phyloP scores from a whole-genome alignment of 352 stramenopile species.

The Peronospora farinosa region DNA sequence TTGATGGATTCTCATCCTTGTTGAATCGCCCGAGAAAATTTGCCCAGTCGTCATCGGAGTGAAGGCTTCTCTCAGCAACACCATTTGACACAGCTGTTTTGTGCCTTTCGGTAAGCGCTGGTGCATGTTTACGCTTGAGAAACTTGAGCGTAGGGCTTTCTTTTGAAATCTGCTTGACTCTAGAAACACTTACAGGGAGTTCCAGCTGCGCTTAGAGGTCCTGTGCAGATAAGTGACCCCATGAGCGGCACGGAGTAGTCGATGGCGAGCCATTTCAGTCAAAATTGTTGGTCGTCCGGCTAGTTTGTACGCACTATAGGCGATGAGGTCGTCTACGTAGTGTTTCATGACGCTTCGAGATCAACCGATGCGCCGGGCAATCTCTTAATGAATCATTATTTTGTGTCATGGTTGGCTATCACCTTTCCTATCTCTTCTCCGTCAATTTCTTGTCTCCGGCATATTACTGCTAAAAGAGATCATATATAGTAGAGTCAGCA shows the following conservation, averaged over 20 bases:
- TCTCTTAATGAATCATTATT: not conserved
- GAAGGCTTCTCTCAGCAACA: not conserved
- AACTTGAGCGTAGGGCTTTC: not conserved
- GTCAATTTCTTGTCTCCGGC: no score
- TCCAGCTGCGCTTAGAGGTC: not conserved
- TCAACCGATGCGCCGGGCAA: not conserved
- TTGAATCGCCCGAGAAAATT: no score
- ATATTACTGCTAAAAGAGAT: no score
- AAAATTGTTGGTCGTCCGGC: not conserved
- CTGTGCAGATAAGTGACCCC: not conserved
- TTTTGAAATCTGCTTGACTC: not conserved
- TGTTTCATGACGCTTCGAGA: not conserved
- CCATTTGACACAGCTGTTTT: not conserved
- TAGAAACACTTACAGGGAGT: not conserved
- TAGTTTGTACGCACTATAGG: not conserved
- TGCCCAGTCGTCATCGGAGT: not conserved
- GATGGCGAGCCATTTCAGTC: not conserved
- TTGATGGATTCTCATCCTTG: no score
- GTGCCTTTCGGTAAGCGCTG: not conserved
- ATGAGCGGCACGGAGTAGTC: not conserved
- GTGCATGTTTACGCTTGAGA: not conserved
- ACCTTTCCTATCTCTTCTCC: not conserved
- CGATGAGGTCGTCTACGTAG: not conserved
- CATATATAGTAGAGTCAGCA: no score
- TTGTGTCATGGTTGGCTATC: not conserved